Evolutionary conservation across 192 early-diverging fungal species (phyloP), one percentile per base, ranked within the genome.

Genomic region (Backusella macrospora): DNA sequence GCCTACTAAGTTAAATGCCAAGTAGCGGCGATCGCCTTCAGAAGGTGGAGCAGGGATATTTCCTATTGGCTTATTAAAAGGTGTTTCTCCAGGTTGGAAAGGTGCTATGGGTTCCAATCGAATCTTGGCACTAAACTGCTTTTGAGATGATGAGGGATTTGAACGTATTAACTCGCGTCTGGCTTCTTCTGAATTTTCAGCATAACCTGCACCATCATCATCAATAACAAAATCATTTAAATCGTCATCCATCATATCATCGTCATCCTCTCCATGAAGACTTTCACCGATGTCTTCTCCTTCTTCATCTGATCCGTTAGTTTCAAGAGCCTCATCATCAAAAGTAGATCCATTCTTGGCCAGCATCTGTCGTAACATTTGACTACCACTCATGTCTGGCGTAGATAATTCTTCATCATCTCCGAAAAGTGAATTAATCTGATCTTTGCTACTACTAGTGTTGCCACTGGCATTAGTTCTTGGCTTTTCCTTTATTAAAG

Each of bases 41-140:
- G 39, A 43, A 34, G 78, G 78, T 26, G 9, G 39, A 10, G 55
- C 49, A 13, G 26, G 13, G 9, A 6, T 26, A 14, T 43, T 44
- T 9, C 18, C 47, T 12, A 3, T 45, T 42, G 78, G 63, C 48
- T 78, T 52, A 26, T 55, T 21, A 55, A 67, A 78, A 7, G 92
- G 87, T 4, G 96, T 96, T 9, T 95, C 81, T 6, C 95, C 95
- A 26, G 96, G 88, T 70, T 99, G 96, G 74, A 99, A 95, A 39
- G 62, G 12, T 8, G 4, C 4, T 49, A 40, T 34, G 3, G 64
- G 63, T 38, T 62, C 42, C 8, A 72, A n/a, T 16, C 47, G 45
- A 49, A 52, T 49, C 10, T 13, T 18, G 14, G 47, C 7, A 4
- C 8, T 6, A 18, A 13, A 12, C 6, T 23, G 15, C 8, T 26